phyloP scores from a whole-genome alignment of 2,329 filamentous ascomycete species.

The Paraphaeosphaeria sporulosa region DNA sequence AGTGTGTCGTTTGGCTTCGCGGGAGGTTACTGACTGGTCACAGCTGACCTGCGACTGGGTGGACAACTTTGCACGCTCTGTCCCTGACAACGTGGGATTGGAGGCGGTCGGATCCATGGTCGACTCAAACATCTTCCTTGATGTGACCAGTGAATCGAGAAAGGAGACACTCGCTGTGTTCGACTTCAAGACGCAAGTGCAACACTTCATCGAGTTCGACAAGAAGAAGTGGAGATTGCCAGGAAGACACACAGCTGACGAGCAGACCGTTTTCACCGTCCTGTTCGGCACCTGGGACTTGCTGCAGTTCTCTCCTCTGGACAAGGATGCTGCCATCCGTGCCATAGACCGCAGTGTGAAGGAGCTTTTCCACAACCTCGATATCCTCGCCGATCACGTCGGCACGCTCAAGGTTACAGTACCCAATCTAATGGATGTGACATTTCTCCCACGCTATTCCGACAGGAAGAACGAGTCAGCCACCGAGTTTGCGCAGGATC shows the following conservation, averaged over 20 bases:
- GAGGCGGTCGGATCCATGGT: conserved; percentile 39
- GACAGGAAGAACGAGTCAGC: conserved; percentile 30
- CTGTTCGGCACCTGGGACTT: conserved; percentile 50
- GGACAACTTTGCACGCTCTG: conserved; percentile 48
- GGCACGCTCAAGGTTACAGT: conserved; percentile 36
- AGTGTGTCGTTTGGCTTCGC: conserved; percentile 11
- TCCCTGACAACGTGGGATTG: conserved; percentile 27
- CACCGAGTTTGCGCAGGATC: conserved; percentile 38
- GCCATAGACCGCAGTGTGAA: conserved; percentile 45
- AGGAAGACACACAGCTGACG: conserved; percentile 28
- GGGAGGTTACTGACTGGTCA: conserved; percentile 33
- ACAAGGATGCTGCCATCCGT: conserved; percentile 34
- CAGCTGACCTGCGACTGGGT: conserved; percentile 47
- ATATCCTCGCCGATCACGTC: conserved; percentile 40
- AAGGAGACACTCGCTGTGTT: conserved; percentile 29
- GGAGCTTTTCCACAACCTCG: conserved; percentile 43
- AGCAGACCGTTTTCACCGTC: conserved; percentile 47
- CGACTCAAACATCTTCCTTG: conserved; percentile 39
- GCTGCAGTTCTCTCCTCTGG: conserved; percentile 40
- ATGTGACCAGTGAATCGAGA: conserved; percentile 32
- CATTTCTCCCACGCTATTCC: conserved; percentile 46
- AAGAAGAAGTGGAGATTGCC: conserved; percentile 33
- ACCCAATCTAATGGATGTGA: conserved; percentile 44
- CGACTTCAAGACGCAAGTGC: conserved; percentile 49
- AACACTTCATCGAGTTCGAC: conserved; percentile 44